Evolutionary conservation across 257 asterid genomes (phyloP).

Genomic region (Gentiana macrophylla): DNA sequence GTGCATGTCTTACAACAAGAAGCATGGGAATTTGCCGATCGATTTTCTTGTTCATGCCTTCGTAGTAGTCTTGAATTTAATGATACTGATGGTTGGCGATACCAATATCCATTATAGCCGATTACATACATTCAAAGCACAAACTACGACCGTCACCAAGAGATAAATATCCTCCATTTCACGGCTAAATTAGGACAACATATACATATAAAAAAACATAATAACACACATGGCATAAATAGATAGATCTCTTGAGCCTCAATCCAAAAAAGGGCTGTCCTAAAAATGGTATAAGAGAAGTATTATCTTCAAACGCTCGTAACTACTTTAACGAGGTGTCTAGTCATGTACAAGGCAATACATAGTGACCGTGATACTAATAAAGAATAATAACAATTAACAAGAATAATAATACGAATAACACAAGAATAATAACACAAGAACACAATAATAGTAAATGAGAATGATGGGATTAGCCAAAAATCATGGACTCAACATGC

Average conservation of each 20-base stretch:
- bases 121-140: conserved; percentile 97
- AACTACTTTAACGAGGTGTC: conserved; percentile 84
- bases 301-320: conserved; percentile 91
- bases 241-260: no score
- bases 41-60: conserved; percentile 95
- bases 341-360: conserved; percentile 90
- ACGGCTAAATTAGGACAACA: conserved; percentile 27
- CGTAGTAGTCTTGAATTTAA: conserved; percentile 82
- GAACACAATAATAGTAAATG: no score
- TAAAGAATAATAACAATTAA: no score
- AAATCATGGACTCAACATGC: no score
- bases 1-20: conserved; percentile 92
- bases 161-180: conserved; percentile 57
- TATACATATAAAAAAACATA: background rate
- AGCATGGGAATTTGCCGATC: conserved; percentile 93
- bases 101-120: conserved; percentile 92
- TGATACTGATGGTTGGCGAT: conserved; percentile 90
- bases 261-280: no score
- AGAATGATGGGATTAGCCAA: no score
- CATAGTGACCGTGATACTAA: no score
- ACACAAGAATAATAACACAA: no score
- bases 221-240: no score
- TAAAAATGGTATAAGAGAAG: background rate
- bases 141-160: conserved; percentile 87
- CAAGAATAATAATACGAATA: no score